phyloP scores from a whole-genome alignment of 371 early-diverging fungal species.

The Rhizopus arrhizus region DNA sequence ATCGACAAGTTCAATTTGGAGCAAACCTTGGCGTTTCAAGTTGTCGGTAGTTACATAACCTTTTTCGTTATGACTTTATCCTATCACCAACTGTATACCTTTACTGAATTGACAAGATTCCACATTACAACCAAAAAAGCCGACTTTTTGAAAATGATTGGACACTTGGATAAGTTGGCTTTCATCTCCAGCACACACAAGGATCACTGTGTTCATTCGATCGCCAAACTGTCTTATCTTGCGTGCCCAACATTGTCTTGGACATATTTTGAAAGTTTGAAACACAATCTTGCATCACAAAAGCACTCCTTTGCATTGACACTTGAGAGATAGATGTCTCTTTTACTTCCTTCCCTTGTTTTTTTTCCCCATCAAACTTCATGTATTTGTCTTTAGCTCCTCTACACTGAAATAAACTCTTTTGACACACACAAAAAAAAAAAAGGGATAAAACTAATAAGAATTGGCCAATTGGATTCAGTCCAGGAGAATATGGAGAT shows the following conservation, averaged over 20 bases:
- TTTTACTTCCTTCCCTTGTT: too few species aligned
- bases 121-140: constrained; percentile 9
- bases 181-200: constrained; percentile 13
- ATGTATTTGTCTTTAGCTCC: not conserved
- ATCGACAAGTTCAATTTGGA: constrained; percentile 15
- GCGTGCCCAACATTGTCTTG: not conserved
- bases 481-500: constrained; percentile 16
- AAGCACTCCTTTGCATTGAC: constrained; percentile 9
- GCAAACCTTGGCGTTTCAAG: constrained; percentile 11
- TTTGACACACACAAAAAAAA: too few species aligned
- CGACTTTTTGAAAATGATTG: constrained; percentile 14
- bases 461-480: constrained; percentile 25
- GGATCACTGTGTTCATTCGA: constrained; percentile 5
- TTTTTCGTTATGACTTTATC: constrained; percentile 15
- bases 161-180: constrained; percentile 11
- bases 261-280: constrained; percentile 9
- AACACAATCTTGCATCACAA: constrained; percentile 10
- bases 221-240: constrained; percentile 8
- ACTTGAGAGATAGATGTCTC: not conserved
- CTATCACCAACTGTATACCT: constrained; percentile 3
- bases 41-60: constrained; percentile 12
- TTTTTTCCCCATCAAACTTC: too few species aligned
- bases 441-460: constrained; percentile 1
- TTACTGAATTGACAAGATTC: constrained; percentile 11
- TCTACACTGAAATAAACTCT: constrained; percentile 10